Conservation (phyloP, 768 basidiomycete species). For the Myochromella boudieri region DNA sequence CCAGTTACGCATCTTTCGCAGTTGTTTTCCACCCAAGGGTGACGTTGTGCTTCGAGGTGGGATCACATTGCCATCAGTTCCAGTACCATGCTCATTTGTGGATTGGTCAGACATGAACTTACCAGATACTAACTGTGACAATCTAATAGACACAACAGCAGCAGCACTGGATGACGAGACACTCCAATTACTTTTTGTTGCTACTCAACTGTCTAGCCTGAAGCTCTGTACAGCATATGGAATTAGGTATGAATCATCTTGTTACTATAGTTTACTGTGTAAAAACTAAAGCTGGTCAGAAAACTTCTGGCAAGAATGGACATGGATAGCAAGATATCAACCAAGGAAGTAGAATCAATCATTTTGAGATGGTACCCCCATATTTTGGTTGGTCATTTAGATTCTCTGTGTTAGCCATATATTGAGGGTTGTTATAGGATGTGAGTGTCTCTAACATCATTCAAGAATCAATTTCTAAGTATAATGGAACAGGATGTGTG, state of each 20-base stretch:
- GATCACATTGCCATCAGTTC: not conserved
- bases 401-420: not conserved
- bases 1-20: conserved; percentile 7
- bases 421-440: too few relatives aligned
- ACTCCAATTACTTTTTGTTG: conserved; percentile 12
- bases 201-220: conserved; percentile 8
- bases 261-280: not conserved
- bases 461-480: too few relatives aligned
- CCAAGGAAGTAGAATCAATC: conserved; percentile 9
- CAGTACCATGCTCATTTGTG: not conserved
- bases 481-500: not conserved
- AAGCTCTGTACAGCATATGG: conserved; percentile 12
- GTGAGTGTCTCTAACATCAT: too few relatives aligned
- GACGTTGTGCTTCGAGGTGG: conserved; percentile 9
- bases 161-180: conserved; percentile 12
- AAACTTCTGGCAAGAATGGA: conserved; percentile 10
- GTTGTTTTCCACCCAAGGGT: conserved; percentile 7
- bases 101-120: conserved; percentile 9
- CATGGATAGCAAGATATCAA: not conserved
- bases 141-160: conserved; percentile 9
- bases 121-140: not conserved
- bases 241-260: conserved; percentile 1
- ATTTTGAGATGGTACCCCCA: conserved; percentile 14
- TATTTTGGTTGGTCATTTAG: conserved; percentile 8
- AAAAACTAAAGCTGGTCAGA: not conserved